Conservation (phyloP, 257 asterid species). For the Przewalskia tangutica region DNA sequence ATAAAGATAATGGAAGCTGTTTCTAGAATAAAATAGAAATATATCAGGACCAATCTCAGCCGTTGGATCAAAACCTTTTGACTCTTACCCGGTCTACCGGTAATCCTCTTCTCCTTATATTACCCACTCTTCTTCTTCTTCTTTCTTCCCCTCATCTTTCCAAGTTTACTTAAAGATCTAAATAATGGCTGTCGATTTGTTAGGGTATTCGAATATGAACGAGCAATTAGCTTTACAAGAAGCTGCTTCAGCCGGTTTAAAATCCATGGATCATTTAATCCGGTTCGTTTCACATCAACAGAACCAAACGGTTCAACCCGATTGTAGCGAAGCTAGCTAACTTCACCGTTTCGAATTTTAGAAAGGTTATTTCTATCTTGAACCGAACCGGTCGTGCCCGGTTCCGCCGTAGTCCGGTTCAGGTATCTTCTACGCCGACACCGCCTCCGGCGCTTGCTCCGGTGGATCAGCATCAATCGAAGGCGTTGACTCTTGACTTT, state of each 20-base stretch:
- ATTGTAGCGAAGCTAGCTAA: slow-evolving; percentile 62
- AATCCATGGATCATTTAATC: slow-evolving; percentile 67
- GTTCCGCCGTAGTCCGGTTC: slow-evolving; percentile 60
- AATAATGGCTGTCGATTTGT: slow-evolving; percentile 44
- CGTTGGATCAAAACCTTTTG: slow-evolving; percentile 25
- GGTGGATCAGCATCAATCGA: neutral
- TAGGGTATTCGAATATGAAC: slow-evolving; percentile 24
- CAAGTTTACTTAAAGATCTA: slow-evolving; percentile 6
- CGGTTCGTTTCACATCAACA: slow-evolving; percentile 45
- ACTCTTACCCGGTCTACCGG: slow-evolving; percentile 35
- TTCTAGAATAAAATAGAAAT: neutral
- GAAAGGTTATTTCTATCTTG: slow-evolving; percentile 30
- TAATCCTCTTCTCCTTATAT: slow-evolving; percentile 24
- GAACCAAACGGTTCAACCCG: slow-evolving; percentile 13
- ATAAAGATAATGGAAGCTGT: neutral
- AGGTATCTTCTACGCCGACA: slow-evolving; percentile 14
- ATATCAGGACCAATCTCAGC: neutral
- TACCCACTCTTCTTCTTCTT: neutral
- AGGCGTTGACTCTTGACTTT: slow-evolving; percentile 45
- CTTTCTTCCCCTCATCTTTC: neutral
- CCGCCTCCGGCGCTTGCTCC: slow-evolving; percentile 13
- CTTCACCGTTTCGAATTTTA: slow-evolving; percentile 59
- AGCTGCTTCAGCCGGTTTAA: slow-evolving; percentile 62
- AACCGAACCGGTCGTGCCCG: slow-evolving; percentile 80
- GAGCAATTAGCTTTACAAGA: slow-evolving; percentile 56